Evolutionary conservation across 441 rosid genomes (phyloP), one percentile per base, ranked within the genome.

Genomic region (Dalechampia spathulata): DNA sequence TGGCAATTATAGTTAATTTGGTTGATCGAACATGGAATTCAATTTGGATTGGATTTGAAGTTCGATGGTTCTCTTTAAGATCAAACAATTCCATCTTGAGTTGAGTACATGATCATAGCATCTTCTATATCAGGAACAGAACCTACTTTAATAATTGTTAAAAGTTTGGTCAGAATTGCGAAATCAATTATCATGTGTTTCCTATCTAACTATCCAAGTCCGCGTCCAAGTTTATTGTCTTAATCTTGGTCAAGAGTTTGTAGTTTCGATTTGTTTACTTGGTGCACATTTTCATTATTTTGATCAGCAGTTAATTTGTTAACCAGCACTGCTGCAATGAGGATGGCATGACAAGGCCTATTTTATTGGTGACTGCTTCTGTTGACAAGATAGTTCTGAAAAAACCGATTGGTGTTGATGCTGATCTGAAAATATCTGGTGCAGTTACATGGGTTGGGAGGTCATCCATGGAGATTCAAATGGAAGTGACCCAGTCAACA

Each of bases 391-490:
- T 89, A 45, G 88, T 79, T 30, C 74, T 86, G 44, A 86, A 75
- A 80, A 86, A 84, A 65, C 83, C 95, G 0, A 79, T 89, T 20
- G 69, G 76, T 56, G 85, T 89, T n/a, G 76, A 86, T 46, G 19
- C 70, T 2, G 83, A 83, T 75, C 79, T 89, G 30, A 80, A 79
- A 69, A 82, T 79, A 51, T 83, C 72, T 48, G 97, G 85, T 65
- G 69, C 87, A 61, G 97, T 73, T 28, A 77, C 79, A 64, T 89
- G 88, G 97, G 95, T 89, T 53, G 97, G 97, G 6, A 74, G 79
- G 41, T 86, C 97, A n/a, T 89, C 95, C 10, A 82, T 89, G 26
- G 93, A 89, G 64, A 72, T 86, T 74, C 95, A 86, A 54, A 77
- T 89, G 40, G 85, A 89, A 64, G 95, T 89, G 48, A 74, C 70